Base-by-base conservation (phyloP, 2,329 filamentous ascomycete genomes). In the Tolypocladium guangdongense region DNA sequence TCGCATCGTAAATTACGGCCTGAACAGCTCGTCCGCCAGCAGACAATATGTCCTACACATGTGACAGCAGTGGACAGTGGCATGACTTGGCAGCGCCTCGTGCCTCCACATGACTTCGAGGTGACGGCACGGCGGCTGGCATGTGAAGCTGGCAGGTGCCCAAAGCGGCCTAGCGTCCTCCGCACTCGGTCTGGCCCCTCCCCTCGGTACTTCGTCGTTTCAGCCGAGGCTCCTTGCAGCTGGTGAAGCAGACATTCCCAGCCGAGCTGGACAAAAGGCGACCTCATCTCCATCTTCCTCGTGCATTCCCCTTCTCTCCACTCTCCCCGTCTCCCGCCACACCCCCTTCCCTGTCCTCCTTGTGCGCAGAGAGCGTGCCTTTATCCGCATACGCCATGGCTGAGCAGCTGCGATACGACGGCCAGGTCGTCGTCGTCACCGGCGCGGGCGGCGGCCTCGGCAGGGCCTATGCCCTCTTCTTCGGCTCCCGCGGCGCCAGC, bases 401-500 rank as follows among this genome's bases (percentile, higher is more conserved):
- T 59, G 73, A 73, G 54, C 81, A 87, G 70, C 75, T 95, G 66
- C 82, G 90, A 68, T 95, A 84, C 71, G 90, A 95, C 72, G 84
- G 84, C 73, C 88, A 91, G 75, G 88, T 87, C 62, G 85, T 90
- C 66, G 86, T 92, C 63, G 84, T 92, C 62, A 92, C 88, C 53
- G 87, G 87, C 62, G 88, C 88, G 56, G 87, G 88, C 59, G 87
- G 87, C 68, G 88, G 88, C 58, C 75, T 92, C 55, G 87, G 87
- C 63, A 88, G 85, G 71, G 85, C 86, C 65, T 96, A 87, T 69
- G 90, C 95, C 62, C 76, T 86, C 56, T 97, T 96, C 78, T 97
- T 95, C 68, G 93, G 82, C 55, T 90, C 88, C 54, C 84, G 92
- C 67, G 93, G 93, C 65, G 93, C 90, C 62, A 95, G 87, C 71